phyloP scores from a whole-genome alignment of 2,329 filamentous ascomycete genomes.

The Dendryphion nanum region DNA sequence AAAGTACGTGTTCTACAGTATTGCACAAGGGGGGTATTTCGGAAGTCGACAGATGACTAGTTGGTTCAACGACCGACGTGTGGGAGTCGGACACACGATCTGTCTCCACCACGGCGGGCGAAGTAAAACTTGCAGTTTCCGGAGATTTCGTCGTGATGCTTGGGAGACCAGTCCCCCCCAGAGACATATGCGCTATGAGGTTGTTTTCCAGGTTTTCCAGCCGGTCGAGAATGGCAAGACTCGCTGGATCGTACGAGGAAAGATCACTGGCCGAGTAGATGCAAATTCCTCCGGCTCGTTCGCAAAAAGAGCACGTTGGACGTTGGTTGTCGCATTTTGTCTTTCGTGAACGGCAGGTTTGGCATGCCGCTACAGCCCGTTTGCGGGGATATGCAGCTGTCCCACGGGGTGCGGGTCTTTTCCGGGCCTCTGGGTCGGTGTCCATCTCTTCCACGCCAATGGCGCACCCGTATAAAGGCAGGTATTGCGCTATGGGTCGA shows the following conservation, averaged over 20 bases:
- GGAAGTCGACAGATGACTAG: not conserved
- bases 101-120: not conserved
- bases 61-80: not conserved
- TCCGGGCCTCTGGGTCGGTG: slow-evolving; percentile 1
- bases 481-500: no score
- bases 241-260: slow-evolving; percentile 12
- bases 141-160: not conserved
- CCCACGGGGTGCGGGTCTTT: slow-evolving; percentile 14
- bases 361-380: slow-evolving; percentile 12
- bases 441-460: no score
- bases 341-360: slow-evolving; percentile 10
- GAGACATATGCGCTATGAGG: not conserved
- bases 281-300: slow-evolving; percentile 8
- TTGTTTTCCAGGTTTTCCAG: slow-evolving; percentile 8
- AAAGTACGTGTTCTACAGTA: not conserved
- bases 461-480: no score
- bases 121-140: not conserved
- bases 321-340: slow-evolving; percentile 15
- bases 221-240: slow-evolving; percentile 9
- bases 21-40: not conserved
- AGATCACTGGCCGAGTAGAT: slow-evolving; percentile 10
- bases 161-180: not conserved
- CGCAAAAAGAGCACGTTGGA: slow-evolving; percentile 12
- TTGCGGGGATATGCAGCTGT: slow-evolving; percentile 12
- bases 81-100: no score